Conservation (phyloP, 2,329 filamentous ascomycete genomes). For the Leptosphaerulina australis region DNA sequence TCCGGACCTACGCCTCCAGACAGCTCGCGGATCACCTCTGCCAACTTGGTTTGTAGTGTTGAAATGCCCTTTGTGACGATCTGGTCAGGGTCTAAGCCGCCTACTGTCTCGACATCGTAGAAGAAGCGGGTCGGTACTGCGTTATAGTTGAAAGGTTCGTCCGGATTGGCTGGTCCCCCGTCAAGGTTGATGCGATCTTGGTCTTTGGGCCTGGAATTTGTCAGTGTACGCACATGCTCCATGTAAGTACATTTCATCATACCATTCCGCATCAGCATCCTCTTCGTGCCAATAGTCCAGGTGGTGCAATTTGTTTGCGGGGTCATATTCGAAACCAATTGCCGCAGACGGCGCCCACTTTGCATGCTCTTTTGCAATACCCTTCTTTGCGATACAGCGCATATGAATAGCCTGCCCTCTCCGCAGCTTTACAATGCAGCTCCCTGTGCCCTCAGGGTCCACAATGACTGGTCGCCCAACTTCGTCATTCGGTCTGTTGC, state of each 20-base stretch:
- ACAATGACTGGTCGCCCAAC: conserved; percentile 83
- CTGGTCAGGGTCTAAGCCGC: conserved; percentile 84
- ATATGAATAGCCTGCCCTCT: conserved; percentile 89
- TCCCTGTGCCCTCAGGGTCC: conserved; percentile 80
- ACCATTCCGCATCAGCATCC: conserved; percentile 86
- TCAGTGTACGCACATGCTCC: neutral
- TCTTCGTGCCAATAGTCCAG: conserved; percentile 94
- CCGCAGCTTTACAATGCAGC: conserved; percentile 87
- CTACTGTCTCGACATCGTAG: conserved; percentile 88
- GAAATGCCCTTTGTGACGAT: conserved; percentile 90
- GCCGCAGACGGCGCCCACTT: conserved; percentile 96
- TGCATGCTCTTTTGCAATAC: conserved; percentile 97
- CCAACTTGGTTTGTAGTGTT: conserved; percentile 88
- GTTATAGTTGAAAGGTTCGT: conserved; percentile 89
- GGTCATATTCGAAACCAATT: conserved; percentile 97
- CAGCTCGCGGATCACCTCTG: conserved; percentile 72
- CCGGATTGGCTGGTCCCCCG: conserved; percentile 72
- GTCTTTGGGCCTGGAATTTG: conserved; percentile 71
- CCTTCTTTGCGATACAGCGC: conserved; percentile 94
- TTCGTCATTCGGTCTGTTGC: conserved; percentile 71
- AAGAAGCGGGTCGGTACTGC: conserved; percentile 86
- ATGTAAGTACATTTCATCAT: conserved; percentile 46
- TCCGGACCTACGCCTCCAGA: conserved; percentile 60
- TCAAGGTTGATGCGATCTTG: conserved; percentile 83
- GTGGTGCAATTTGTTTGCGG: conserved; percentile 92